Evolutionary conservation across 2,329 filamentous ascomycete genomes (phyloP), one percentile per base, ranked within the genome.

Genomic region (Elsinoe arachidis): DNA sequence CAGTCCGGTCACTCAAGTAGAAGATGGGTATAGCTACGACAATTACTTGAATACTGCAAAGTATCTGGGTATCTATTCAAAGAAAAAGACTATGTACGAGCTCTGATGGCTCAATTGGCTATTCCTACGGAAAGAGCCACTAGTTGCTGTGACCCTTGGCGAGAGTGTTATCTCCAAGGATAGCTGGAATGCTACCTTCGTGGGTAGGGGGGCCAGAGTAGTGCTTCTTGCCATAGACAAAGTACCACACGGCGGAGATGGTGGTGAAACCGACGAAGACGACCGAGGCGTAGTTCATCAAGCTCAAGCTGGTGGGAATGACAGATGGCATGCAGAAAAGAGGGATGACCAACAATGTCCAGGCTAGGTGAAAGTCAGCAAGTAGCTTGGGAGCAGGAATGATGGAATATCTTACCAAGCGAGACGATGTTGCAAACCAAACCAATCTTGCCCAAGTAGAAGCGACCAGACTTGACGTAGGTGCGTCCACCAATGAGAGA

Each of bases 201-300:
- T 39, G 33, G 33, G 72, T 65, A 34, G 70, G 61, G 1, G 82
- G 84, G 14, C 84, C 84, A 46, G 76, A 75, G 71, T 87, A 87
- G 71, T 88, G 81, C 72, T 82, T 80, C 71, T 81, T 79, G 34
- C 86, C 86, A 83, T 84, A 87, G 54, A 77, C 76, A 63, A 82
- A 74, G 73, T 90, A 90, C 85, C 85, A 90, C 6, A 73, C 69
- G 9, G 75, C 77, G 1, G 86, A 81, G 58, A 88, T 77, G 38
- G 74, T 51, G 56, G 80, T 78, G 61, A 87, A 85, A 4, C 76
- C 83, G 23, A 85, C 79, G 63, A 89, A 88, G n/a, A 90, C 86
- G 34, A 84, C 86, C 12, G 83, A 83, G 1, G 85, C 86, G 69
- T 88, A 90, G 76, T 90, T 90, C 76, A 88, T 85, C 38, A 75